Percentiles rank a stretch among this genome's conserved stretches.
phyloP scores from a whole-genome alignment of 1,284 basidiomycete species.

The Ustilago tritici region DNA sequence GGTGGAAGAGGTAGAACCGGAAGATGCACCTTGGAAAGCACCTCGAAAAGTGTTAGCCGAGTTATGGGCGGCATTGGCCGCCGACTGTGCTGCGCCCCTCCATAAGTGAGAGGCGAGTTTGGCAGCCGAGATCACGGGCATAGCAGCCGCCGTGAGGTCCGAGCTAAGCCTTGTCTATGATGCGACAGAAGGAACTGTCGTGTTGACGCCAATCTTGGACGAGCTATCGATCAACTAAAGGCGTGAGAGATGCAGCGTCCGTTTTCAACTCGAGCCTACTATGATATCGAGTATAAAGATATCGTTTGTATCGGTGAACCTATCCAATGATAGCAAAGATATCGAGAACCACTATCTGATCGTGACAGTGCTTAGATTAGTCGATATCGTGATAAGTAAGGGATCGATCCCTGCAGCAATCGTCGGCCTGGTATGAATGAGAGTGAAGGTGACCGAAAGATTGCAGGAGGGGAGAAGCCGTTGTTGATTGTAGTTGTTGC shows the following conservation, averaged over 20 bases:
- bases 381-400: neutral
- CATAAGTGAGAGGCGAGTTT: slow-evolving; percentile 60
- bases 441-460: neutral
- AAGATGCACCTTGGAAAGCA: slow-evolving; percentile 49
- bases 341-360: neutral
- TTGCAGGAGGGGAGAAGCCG: too few species aligned
- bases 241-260: neutral
- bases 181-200: slow-evolving; percentile 3
- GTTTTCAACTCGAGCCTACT: neutral
- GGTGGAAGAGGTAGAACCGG: slow-evolving; percentile 29
- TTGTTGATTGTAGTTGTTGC: neutral
- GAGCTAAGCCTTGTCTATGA: slow-evolving; percentile 18
- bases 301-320: neutral
- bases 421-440: neutral
- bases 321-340: neutral
- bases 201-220: slow-evolving; percentile 13
- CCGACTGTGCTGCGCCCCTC: slow-evolving; percentile 57
- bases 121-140: slow-evolving; percentile 57
- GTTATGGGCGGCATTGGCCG: slow-evolving; percentile 57
- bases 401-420: neutral
- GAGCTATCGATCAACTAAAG: neutral
- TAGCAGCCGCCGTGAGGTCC: slow-evolving; percentile 36
- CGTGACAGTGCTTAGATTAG: neutral
- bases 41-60: slow-evolving; percentile 54
- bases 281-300: neutral